Evolutionary conservation across 441 rosid species (phyloP), one percentile per base, ranked within the genome.

Genomic region (Erodium trifolium): DNA sequence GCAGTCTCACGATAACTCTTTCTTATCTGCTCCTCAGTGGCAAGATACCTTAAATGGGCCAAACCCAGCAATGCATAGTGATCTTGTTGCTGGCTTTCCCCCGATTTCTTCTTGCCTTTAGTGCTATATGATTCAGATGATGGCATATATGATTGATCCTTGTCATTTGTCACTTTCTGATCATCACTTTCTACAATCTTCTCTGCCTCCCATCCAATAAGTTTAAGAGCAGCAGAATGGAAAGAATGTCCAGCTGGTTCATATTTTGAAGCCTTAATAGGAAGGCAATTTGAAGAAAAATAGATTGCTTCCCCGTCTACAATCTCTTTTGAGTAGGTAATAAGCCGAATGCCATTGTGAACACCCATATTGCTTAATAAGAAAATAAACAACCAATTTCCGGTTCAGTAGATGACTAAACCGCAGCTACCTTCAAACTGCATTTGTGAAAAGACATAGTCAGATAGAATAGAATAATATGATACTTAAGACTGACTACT

Each of bases 161-260:
- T 89, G 47, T 86, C 92, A 65, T 75, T 79, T 3, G 84, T 6
- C 3, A 68, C 89, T 59, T 82, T 81, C 79, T 82, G 86, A 14
- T 82, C 90, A 76, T 86, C 83, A 79, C 16, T 72, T 16, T 81
- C 86, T 12, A 69, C 72, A 70, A 39, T 67, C 66, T 85, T 81
- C 65, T 85, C 70, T 72, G 68, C 87, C 70, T 77, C 92, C 72
- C 81, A 85, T 19, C 99, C 99, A 73, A 81, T 72, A 17, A 94
- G 85, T 76, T 88, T 94, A 53, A 87, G 90, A 76, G 92, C 97
- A 80, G 85, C 89, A 73, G 81, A 69, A 69, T 93, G 99, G 67
- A 91, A 93, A 72, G 97, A 72, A 79, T 86, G 95, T 14, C 97
- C 99, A 73, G 97, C 99, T 69, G 99, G 97, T 75, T 94, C 99